Evolutionary conservation across 108 stramenopile species (phyloP).

Genomic region (Cyclostephanos tholiformis): DNA sequence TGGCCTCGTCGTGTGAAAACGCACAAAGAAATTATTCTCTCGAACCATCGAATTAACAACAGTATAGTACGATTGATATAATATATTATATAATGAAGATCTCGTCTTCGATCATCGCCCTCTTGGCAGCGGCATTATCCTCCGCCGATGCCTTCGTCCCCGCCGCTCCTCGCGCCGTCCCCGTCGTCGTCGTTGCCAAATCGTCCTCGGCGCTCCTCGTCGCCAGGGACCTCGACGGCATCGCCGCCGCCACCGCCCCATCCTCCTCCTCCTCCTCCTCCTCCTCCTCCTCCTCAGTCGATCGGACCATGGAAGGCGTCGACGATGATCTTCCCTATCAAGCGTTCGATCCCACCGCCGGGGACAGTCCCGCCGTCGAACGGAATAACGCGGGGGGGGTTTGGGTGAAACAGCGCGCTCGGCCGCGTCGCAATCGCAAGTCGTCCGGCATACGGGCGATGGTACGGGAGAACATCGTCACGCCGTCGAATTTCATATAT

Average conservation of each 20-base stretch:
- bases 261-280: slow-evolving; percentile 48
- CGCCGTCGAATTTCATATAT: slow-evolving; percentile 96
- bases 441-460: slow-evolving; percentile 88
- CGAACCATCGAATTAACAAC: too few species aligned
- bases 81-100: slow-evolving; percentile 25
- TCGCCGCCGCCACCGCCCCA: slow-evolving; percentile 32
- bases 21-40: too few species aligned
- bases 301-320: slow-evolving; percentile 68
- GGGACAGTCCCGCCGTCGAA: slow-evolving; percentile 56
- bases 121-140: slow-evolving; percentile 9
- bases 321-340: slow-evolving; percentile 52
- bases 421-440: slow-evolving; percentile 97
- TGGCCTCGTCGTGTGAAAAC: too few species aligned
- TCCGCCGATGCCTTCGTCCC: slow-evolving; percentile 24
- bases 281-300: slow-evolving; percentile 56
- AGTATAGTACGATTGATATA: too few species aligned
- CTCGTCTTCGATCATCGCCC: slow-evolving; percentile 14
- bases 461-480: slow-evolving; percentile 96
- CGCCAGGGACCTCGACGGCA: neutral
- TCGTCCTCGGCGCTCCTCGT: slow-evolving; percentile 1
- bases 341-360: slow-evolving; percentile 73
- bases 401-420: slow-evolving; percentile 81
- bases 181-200: too few species aligned
- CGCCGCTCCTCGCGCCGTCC: neutral
- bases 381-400: slow-evolving; percentile 79